phyloP scores from a whole-genome alignment of 805 yeast genomes.

The Diddensiella santjacobensis region DNA sequence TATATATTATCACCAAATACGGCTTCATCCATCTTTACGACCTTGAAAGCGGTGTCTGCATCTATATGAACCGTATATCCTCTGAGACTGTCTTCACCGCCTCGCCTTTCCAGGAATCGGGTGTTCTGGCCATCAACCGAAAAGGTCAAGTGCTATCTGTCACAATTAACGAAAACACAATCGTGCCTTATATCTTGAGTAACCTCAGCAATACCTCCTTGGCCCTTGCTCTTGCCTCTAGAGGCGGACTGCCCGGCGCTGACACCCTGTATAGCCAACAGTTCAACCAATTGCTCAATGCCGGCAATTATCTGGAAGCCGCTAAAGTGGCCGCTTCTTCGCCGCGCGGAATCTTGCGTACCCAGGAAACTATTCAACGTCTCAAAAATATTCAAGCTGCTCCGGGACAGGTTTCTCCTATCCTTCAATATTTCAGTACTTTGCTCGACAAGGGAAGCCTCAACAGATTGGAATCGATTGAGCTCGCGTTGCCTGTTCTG shows the following conservation, averaged over 20 bases:
- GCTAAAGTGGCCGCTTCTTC: slow-evolving; percentile 97
- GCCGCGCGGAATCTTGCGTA: slow-evolving; percentile 72
- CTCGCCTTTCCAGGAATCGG: slow-evolving; percentile 64
- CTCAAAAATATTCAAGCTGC: slow-evolving; percentile 86
- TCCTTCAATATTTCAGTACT: slow-evolving; percentile 86
- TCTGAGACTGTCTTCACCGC: slow-evolving; percentile 95
- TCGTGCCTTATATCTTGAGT: slow-evolving; percentile 84
- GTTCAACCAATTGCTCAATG: slow-evolving; percentile 76
- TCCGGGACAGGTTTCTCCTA: slow-evolving; percentile 93
- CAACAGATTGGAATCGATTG: slow-evolving; percentile 89
- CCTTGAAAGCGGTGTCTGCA: slow-evolving; percentile 83
- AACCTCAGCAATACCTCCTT: slow-evolving; percentile 81
- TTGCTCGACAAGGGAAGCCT: slow-evolving; percentile 88
- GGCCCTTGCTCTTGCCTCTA: slow-evolving; percentile 83
- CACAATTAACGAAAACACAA: slow-evolving; percentile 76
- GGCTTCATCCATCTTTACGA: slow-evolving; percentile 97
- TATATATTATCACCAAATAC: slow-evolving; percentile 86
- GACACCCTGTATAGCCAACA: slow-evolving; percentile 88
- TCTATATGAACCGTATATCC: slow-evolving; percentile 93
- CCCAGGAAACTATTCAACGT: slow-evolving; percentile 89
- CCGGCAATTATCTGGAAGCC: slow-evolving; percentile 87
- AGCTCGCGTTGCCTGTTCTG: slow-evolving; percentile 90
- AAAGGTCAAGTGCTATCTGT: slow-evolving; percentile 94
- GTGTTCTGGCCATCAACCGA: slow-evolving; percentile 90
- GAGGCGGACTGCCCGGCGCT: slow-evolving; percentile 98